Evolutionary conservation across 257 asterid species (phyloP).

Genomic region (Cruciata laevipes): DNA sequence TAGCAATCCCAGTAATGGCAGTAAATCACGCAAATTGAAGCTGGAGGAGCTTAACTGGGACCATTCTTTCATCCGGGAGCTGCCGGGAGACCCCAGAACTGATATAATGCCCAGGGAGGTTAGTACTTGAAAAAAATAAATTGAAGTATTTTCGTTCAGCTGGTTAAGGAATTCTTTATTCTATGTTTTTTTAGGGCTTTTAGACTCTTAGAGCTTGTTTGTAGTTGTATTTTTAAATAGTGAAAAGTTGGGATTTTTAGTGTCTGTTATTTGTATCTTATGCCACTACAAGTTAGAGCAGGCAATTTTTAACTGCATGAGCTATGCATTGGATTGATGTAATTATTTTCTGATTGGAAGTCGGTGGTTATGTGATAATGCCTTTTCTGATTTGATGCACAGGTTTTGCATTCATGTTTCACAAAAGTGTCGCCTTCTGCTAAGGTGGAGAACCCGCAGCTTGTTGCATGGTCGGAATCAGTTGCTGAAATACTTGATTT

Average conservation of each 20-base stretch:
- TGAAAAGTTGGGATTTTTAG: background rate
- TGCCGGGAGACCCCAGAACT: conserved; percentile 75
- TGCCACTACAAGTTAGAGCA: background rate
- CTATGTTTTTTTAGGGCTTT: conserved; percentile 1
- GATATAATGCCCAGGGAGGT: conserved; percentile 81
- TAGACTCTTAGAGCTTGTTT: background rate
- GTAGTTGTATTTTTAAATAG: background rate
- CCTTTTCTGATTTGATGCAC: conserved; percentile 18
- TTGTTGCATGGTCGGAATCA: conserved; percentile 82
- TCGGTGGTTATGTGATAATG: background rate
- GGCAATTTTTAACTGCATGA: background rate
- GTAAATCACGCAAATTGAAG: conserved; percentile 36
- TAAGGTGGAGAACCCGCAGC: conserved; percentile 85
- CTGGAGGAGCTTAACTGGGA: conserved; percentile 87
- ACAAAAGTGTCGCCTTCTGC: conserved; percentile 80
- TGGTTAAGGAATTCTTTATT: background rate
- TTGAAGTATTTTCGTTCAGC: background rate
- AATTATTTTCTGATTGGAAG: background rate
- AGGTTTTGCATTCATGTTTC: conserved; percentile 89
- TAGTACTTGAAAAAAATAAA: background rate
- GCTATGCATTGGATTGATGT: background rate
- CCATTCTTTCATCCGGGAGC: conserved; percentile 76
- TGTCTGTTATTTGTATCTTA: background rate
- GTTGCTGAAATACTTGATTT: conserved; percentile 76
- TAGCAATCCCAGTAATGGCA: background rate